Conservation (phyloP, 2,329 filamentous ascomycete species). For the Botrytis porri region DNA sequence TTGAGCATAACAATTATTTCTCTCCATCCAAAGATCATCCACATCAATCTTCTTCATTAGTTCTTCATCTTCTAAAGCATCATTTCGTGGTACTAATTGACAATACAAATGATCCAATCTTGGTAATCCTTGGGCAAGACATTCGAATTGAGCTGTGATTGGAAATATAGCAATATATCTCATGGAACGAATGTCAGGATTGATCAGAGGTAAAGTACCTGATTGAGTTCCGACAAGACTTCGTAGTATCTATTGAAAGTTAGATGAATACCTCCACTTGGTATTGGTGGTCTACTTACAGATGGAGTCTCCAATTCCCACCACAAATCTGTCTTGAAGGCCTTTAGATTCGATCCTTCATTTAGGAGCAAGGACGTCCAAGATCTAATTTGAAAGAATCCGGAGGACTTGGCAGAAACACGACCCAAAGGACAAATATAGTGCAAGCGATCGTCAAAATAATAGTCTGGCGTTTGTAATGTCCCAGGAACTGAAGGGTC, state of each 20-base stretch:
- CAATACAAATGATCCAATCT: slow-evolving; percentile 53
- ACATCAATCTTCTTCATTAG: slow-evolving; percentile 22
- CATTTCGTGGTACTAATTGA: slow-evolving; percentile 46
- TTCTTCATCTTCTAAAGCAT: slow-evolving; percentile 31
- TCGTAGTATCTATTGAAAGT: slow-evolving; percentile 50
- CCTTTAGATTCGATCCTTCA: slow-evolving; percentile 70
- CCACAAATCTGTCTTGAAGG: slow-evolving; percentile 65
- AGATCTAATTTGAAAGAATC: slow-evolving; percentile 38
- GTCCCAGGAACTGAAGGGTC: neutral
- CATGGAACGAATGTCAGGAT: slow-evolving; percentile 47
- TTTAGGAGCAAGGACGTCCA: slow-evolving; percentile 69
- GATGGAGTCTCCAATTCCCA: slow-evolving; percentile 56
- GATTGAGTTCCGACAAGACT: slow-evolving; percentile 46
- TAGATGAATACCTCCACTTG: slow-evolving; percentile 6
- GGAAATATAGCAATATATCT: slow-evolving; percentile 67
- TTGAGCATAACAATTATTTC: slow-evolving; percentile 35
- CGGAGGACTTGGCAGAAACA: slow-evolving; percentile 7
- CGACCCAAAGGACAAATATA: neutral
- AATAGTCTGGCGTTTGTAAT: no score
- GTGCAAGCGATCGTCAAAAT: slow-evolving; percentile 1
- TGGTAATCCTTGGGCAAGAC: slow-evolving; percentile 48
- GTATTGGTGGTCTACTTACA: slow-evolving; percentile 34
- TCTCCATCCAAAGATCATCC: slow-evolving; percentile 36
- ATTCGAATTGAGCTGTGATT: slow-evolving; percentile 57
- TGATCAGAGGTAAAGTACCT: slow-evolving; percentile 37